phyloP scores from a whole-genome alignment of 78 protist species.

The Mantamonas sphyraenae region DNA sequence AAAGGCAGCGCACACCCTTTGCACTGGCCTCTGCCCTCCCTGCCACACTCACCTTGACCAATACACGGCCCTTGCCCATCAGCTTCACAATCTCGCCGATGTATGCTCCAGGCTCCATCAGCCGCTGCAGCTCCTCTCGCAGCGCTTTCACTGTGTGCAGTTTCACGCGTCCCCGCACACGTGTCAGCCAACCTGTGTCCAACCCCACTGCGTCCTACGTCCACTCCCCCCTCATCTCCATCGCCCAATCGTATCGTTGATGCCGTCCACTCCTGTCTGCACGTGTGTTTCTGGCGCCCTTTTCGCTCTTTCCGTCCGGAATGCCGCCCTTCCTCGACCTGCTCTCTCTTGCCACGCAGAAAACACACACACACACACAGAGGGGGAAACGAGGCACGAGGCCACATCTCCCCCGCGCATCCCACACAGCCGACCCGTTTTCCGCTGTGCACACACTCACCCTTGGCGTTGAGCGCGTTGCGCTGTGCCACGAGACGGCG shows the following conservation, averaged over 20 bases:
- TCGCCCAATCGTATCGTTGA: neutral
- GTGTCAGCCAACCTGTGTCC: neutral
- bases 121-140: slow-evolving; percentile 85
- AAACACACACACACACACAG: neutral
- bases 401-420: neutral
- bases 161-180: neutral
- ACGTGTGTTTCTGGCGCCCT: neutral
- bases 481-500: slow-evolving; percentile 93
- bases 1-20: too few relatives aligned
- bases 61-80: slow-evolving; percentile 87
- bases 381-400: neutral
- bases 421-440: neutral
- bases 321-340: too few relatives aligned
- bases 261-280: neutral
- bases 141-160: slow-evolving; percentile 69
- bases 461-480: slow-evolving; percentile 85
- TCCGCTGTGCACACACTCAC: slow-evolving; percentile 4
- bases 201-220: neutral
- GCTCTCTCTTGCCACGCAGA: too few relatives aligned
- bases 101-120: slow-evolving; percentile 90
- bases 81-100: slow-evolving; percentile 97
- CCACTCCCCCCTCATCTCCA: neutral
- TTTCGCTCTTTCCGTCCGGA: neutral
- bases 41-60: slow-evolving; percentile 91
- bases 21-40: too few relatives aligned